Base-by-base conservation (phyloP, 2,329 filamentous ascomycete species). In the Cryphonectria nitschkei region DNA sequence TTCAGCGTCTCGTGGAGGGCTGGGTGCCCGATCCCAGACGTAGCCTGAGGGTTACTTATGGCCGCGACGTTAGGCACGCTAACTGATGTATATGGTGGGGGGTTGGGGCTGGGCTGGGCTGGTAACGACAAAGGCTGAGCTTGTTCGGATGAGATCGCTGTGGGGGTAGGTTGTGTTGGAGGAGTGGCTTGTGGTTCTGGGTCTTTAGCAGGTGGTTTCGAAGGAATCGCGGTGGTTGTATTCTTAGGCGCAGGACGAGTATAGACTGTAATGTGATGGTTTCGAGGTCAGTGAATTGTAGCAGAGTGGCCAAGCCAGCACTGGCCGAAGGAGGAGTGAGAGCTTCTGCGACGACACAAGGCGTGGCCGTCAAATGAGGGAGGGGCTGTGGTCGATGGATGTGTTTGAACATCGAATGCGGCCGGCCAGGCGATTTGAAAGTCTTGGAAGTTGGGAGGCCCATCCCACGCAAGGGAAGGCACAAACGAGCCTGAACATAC, bases 1-100 rank as follows among this genome's bases (percentile, higher is more conserved):
- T 94, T 97, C 67, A 98, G 83, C 0, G 95, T 98, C 80, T 98
- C 95, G 79, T 95, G 94, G 84, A 98, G 92, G 65, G 98, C 95
- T 14, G 93, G 92, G 77, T 90, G 92, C 68, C 90, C 88, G 19
- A 60, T 50, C 3, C 67, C 70, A 29, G 68, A 58, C 19, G 67
- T 64, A 22, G 71, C 76, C 76, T 37, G 76, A 75, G 43, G 75
- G 75, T 69, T 78, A 75, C 62, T 77, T 72, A 66, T 76, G 63
- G 70, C 75, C 75, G 50, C 75, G 13, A 64, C 60, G 54, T 56
- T 68, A 29, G 71, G 69, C 6, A 61, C 77, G 73, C 77, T 86
- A 67, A 78, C 76, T 11, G 82, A 81, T 71, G 81, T 84, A 43
- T 86, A 76, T 60, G 81, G 81, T 16, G 85, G 76, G 5, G 78